A percentile compares a stretch with the other conserved stretches of the same genome.
These are phyloP conservation scores for Phytophthora kernoviae DNA, from an alignment of 352 stramenopile species.

Conservation along the genomic window DNA sequence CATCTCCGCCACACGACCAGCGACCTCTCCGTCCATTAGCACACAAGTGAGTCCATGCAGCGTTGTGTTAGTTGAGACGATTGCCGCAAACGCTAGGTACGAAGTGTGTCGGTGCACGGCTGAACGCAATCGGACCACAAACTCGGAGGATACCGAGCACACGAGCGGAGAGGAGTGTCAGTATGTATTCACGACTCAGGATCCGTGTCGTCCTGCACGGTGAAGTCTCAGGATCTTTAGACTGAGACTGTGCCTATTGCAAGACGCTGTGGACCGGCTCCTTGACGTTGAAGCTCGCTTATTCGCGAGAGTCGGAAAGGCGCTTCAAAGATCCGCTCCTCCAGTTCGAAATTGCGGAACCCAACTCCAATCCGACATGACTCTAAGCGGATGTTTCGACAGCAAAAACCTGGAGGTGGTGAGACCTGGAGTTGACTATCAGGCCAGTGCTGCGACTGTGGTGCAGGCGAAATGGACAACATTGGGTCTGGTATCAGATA, in stretches of 20 bases:
- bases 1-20: not conserved
- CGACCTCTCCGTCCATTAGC: not conserved
- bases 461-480: slow-evolving; percentile 29
- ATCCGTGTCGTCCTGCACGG: slow-evolving; percentile 8
- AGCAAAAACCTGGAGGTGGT: not conserved
- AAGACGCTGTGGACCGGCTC: slow-evolving; percentile 28
- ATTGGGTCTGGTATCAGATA: slow-evolving; percentile 15
- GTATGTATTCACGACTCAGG: not conserved
- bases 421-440: slow-evolving; percentile 27
- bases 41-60: not conserved
- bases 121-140: slow-evolving; percentile 8
- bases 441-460: slow-evolving; percentile 1
- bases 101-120: not conserved
- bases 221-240: slow-evolving; percentile 12
- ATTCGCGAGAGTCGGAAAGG: slow-evolving; percentile 28
- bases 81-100: slow-evolving; percentile 13
- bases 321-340: slow-evolving; percentile 8
- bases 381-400: slow-evolving; percentile 3
- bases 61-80: slow-evolving; percentile 7
- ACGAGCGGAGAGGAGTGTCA: not conserved
- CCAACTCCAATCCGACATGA: slow-evolving; percentile 2
- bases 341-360: slow-evolving; percentile 3
- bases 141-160: slow-evolving; percentile 25
- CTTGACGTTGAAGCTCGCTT: slow-evolving; percentile 35
- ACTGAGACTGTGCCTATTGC: not conserved